Conservation (phyloP, 768 basidiomycete genomes). For the Pisolithus albus region DNA sequence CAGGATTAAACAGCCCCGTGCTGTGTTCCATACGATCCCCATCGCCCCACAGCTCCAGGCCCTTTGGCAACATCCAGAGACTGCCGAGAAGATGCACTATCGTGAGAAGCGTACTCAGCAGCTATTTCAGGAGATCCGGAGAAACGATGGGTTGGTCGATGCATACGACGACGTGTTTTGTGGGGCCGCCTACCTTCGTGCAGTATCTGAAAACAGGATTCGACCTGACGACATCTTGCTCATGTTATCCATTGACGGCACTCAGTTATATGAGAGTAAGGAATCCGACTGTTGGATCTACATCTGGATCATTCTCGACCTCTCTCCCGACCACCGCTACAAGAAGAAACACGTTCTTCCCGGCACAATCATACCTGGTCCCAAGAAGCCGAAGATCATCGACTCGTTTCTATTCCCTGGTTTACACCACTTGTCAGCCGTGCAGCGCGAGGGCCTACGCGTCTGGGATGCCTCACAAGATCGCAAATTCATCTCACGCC, state of each 20-base stretch:
- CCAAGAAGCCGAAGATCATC: conserved; percentile 26
- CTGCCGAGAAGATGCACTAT: too few relatives aligned
- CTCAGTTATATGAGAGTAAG: conserved; percentile 30
- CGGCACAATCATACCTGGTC: conserved; percentile 26
- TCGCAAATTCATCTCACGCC: conserved; percentile 2
- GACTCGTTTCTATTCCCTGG: conserved; percentile 21
- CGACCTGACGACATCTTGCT: too few relatives aligned
- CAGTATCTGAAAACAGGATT: too few relatives aligned
- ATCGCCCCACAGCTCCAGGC: too few relatives aligned
- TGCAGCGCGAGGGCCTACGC: conserved; percentile 13
- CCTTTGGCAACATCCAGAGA: too few relatives aligned
- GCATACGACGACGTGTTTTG: too few relatives aligned
- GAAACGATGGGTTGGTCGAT: too few relatives aligned
- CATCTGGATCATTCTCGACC: conserved; percentile 31
- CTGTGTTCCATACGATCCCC: too few relatives aligned
- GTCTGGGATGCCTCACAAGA: conserved; percentile 16
- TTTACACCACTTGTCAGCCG: conserved; percentile 9
- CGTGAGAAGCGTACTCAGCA: too few relatives aligned
- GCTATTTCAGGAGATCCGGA: too few relatives aligned
- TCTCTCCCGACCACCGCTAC: not conserved
- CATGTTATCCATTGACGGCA: conserved; percentile 33
- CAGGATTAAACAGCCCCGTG: too few relatives aligned
- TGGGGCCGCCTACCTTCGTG: too few relatives aligned
- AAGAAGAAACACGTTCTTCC: conserved; percentile 21
- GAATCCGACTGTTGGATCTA: conserved; percentile 12